These are phyloP conservation scores for Lyophyllum semitale DNA, from an alignment of 768 basidiomycete genomes.

Conservation along the genomic window DNA sequence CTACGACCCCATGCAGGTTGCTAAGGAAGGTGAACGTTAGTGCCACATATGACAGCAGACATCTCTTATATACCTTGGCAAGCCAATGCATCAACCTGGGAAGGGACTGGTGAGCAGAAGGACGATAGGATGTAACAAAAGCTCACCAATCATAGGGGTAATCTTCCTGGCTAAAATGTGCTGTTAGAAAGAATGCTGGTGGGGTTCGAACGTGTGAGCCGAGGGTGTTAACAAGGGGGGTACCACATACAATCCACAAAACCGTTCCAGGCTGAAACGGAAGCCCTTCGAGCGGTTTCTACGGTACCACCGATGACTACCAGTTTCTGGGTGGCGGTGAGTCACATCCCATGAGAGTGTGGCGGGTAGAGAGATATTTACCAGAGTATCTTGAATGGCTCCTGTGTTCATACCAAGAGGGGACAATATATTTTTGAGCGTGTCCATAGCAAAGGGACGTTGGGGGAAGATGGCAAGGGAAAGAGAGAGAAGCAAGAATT, in stretches of 20 bases:
- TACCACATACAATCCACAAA: constrained; percentile 76
- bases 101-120: constrained; percentile 7
- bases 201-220: constrained; percentile 3
- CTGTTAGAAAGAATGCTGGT: constrained; percentile 84
- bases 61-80: constrained; percentile 54
- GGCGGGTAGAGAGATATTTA: constrained; percentile 30
- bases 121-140: constrained; percentile 2
- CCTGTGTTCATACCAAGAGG: constrained; percentile 68
- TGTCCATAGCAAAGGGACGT: constrained; percentile 53
- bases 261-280: constrained; percentile 85
- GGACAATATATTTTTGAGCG: constrained; percentile 70
- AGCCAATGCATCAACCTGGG: constrained; percentile 94
- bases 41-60: neutral
- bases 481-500: constrained; percentile 34
- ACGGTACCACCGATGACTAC: constrained; percentile 90
- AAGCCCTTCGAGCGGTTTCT: constrained; percentile 80
- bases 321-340: constrained; percentile 59
- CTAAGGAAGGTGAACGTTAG: constrained; percentile 36
- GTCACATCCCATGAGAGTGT: constrained; percentile 11
- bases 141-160: constrained; percentile 83
- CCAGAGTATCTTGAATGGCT: constrained; percentile 79
- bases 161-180: constrained; percentile 86
- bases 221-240: neutral
- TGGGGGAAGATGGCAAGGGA: constrained; percentile 21
- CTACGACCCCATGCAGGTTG: constrained; percentile 91